Evolutionary conservation across 176 grass and related monocot genomes (phyloP).

Genomic region (Avena sativa): DNA sequence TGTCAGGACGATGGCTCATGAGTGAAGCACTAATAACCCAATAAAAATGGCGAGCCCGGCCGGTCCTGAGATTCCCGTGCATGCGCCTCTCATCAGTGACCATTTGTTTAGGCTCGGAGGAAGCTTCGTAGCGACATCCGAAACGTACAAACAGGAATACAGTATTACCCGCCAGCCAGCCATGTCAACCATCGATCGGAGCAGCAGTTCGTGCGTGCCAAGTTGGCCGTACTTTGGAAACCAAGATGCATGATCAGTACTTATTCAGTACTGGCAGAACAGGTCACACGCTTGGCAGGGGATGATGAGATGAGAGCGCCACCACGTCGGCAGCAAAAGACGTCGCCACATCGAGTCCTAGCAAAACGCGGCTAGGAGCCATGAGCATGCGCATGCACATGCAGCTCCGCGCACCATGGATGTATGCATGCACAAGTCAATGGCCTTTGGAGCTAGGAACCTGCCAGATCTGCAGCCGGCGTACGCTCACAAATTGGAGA

Average conservation of each 20-base stretch:
- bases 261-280: neutral
- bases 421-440: conserved; percentile 46
- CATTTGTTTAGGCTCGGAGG: conserved; percentile 35
- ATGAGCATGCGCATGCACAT: conserved; percentile 21
- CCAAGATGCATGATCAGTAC: conserved; percentile 5
- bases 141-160: neutral
- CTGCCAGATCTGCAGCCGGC: conserved; percentile 21
- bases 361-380: neutral
- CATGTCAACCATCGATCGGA: conserved; percentile 21
- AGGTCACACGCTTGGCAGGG: conserved; percentile 5
- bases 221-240: conserved; percentile 30
- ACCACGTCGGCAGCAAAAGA: conserved; percentile 25
- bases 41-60: conserved; percentile 37
- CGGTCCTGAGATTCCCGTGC: conserved; percentile 52
- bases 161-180: neutral
- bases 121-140: conserved; percentile 47
- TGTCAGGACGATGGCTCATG: conserved; percentile 11
- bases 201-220: conserved; percentile 42
- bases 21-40: conserved; percentile 11
- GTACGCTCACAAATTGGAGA: conserved; percentile 16
- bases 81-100: conserved; percentile 31
- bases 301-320: conserved; percentile 24
- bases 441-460: conserved; percentile 35
- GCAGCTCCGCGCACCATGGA: conserved; percentile 35
- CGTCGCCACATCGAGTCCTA: neutral